phyloP scores from a whole-genome alignment of 1,284 basidiomycete species.

The Laetiporus sulphureus region DNA sequence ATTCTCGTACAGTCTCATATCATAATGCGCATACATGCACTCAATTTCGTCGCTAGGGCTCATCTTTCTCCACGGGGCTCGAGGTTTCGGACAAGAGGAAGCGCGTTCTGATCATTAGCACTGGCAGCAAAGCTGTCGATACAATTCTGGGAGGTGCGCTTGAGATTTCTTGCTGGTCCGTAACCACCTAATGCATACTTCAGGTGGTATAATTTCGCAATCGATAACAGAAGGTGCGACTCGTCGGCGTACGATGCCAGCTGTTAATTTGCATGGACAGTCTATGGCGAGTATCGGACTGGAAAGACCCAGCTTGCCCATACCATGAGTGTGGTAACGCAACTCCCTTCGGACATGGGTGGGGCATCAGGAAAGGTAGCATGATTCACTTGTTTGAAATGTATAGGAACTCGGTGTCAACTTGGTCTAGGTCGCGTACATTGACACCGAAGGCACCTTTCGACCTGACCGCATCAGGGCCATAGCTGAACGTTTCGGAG shows the following conservation, averaged over 20 bases:
- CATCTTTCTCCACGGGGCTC: constrained; percentile 84
- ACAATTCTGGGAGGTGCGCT: constrained; percentile 73
- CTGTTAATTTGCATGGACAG: constrained; percentile 26
- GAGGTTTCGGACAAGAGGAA: constrained; percentile 83
- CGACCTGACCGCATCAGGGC: constrained; percentile 85
- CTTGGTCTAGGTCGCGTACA: constrained; percentile 75
- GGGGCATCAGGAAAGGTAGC: constrained; percentile 81
- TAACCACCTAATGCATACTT: constrained; percentile 2
- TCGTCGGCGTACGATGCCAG: too few species aligned
- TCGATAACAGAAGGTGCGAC: constrained; percentile 81
- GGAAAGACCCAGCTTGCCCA: constrained; percentile 91
- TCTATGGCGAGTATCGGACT: constrained; percentile 78
- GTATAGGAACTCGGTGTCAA: neutral
- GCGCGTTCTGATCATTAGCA: constrained; percentile 74
- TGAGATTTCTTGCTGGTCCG: constrained; percentile 1
- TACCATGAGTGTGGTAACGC: constrained; percentile 85
- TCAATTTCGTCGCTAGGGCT: constrained; percentile 47
- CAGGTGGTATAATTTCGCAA: constrained; percentile 84
- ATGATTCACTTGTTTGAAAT: constrained; percentile 8
- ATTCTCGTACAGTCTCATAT: constrained; percentile 49
- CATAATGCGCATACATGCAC: constrained; percentile 6
- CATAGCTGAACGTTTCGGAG: constrained; percentile 88
- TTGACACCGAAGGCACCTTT: constrained; percentile 94
- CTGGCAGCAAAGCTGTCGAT: constrained; percentile 89
- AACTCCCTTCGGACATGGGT: constrained; percentile 84